These are phyloP conservation scores for Vigna mungo DNA, from an alignment of 306 rosid species.

Conservation along the genomic window DNA sequence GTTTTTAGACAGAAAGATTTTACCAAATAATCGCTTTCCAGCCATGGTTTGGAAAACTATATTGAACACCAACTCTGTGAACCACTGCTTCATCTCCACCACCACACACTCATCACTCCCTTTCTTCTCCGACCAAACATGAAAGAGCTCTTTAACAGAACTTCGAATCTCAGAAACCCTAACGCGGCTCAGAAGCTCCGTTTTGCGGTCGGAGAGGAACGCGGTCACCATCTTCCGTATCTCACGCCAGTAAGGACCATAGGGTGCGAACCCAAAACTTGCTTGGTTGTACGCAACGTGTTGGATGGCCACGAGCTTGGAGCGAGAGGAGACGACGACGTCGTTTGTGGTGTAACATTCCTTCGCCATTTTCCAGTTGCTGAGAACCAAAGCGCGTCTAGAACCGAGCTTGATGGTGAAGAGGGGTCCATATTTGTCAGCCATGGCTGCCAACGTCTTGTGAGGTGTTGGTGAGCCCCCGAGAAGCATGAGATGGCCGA, in stretches of 20 bases:
- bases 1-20: too few relatives aligned
- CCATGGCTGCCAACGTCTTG: constrained; percentile 34
- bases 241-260: constrained; percentile 56
- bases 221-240: constrained; percentile 35
- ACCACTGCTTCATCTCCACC: constrained; percentile 47
- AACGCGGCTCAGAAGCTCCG: constrained; percentile 36
- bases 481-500: constrained; percentile 47
- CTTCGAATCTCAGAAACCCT: constrained; percentile 17
- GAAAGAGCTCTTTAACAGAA: constrained; percentile 37
- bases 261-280: constrained; percentile 41
- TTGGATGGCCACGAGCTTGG: constrained; percentile 20
- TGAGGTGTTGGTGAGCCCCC: constrained; percentile 25
- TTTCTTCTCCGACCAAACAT: constrained; percentile 14
- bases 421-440: constrained; percentile 48
- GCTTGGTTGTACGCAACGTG: constrained; percentile 42
- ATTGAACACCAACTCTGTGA: constrained; percentile 31
- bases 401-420: constrained; percentile 44
- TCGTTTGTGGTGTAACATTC: constrained; percentile 51
- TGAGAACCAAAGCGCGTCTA: constrained; percentile 36
- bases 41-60: constrained; percentile 31
- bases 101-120: not conserved
- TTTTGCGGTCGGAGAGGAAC: constrained; percentile 36
- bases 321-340: constrained; percentile 25
- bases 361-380: constrained; percentile 44
- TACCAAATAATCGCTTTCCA: constrained; percentile 38